A percentile compares a stretch with the other conserved stretches of the same genome.
phyloP scores from a whole-genome alignment of 257 asterid species.

The Henckelia pumila region DNA sequence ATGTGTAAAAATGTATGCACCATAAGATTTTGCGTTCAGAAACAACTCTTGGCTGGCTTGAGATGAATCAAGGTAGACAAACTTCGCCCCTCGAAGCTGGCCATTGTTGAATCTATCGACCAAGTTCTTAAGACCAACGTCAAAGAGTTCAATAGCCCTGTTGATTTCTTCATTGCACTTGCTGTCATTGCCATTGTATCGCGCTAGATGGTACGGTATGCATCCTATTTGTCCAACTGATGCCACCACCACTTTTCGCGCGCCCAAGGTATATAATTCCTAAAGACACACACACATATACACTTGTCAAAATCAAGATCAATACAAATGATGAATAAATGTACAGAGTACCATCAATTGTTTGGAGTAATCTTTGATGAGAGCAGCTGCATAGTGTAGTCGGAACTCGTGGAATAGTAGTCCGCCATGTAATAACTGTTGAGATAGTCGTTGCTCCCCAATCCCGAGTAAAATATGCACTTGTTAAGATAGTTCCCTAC shows the following conservation, averaged over 20 bases:
- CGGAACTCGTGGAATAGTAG: constrained; percentile 57
- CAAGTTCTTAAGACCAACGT: constrained; percentile 52
- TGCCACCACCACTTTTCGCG: constrained; percentile 69
- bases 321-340: neutral
- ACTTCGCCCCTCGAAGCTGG: constrained; percentile 62
- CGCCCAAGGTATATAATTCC: too few relatives aligned
- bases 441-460: constrained; percentile 90
- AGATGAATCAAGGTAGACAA: constrained; percentile 69
- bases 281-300: too few relatives aligned
- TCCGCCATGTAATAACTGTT: constrained; percentile 81
- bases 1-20: constrained; percentile 26
- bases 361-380: constrained; percentile 58
- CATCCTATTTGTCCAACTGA: constrained; percentile 79
- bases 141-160: constrained; percentile 62
- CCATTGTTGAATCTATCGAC: constrained; percentile 61
- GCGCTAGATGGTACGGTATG: constrained; percentile 79
- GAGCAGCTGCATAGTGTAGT: constrained; percentile 71
- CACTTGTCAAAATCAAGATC: neutral
- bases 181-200: constrained; percentile 61
- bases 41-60: constrained; percentile 58
- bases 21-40: constrained; percentile 60
- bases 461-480: constrained; percentile 71
- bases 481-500: constrained; percentile 57
- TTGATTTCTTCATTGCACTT: constrained; percentile 85
- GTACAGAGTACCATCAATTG: constrained; percentile 60